These are phyloP conservation scores for Raffaelea albimanens DNA, from an alignment of 2,329 filamentous ascomycete genomes.

Conservation along the genomic window DNA sequence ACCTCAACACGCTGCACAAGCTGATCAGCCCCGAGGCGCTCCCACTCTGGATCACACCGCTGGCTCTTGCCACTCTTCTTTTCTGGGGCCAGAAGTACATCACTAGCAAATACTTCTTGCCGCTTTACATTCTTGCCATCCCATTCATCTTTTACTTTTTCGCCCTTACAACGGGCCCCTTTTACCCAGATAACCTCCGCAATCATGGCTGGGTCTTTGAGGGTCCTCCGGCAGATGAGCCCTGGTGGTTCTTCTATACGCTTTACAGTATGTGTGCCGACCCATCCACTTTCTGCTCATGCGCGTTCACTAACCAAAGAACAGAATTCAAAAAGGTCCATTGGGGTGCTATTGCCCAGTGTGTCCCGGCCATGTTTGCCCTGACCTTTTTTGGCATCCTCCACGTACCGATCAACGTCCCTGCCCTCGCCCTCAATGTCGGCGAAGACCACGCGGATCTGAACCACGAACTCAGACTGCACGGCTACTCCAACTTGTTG, in stretches of 20 bases:
- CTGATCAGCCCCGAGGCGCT: slow-evolving; percentile 67
- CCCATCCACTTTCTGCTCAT: too few species aligned
- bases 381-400: slow-evolving; percentile 95
- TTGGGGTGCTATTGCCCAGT: slow-evolving; percentile 74
- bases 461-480: slow-evolving; percentile 82
- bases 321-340: slow-evolving; percentile 77
- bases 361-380: slow-evolving; percentile 89
- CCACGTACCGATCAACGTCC: slow-evolving; percentile 96
- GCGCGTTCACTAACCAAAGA: too few species aligned
- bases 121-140: slow-evolving; percentile 74
- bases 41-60: slow-evolving; percentile 72
- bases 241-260: slow-evolving; percentile 97
- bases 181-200: slow-evolving; percentile 60
- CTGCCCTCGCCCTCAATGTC: slow-evolving; percentile 79
- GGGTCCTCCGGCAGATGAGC: slow-evolving; percentile 71
- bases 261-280: slow-evolving; percentile 83
- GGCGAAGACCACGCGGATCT: slow-evolving; percentile 89
- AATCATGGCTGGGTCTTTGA: slow-evolving; percentile 83
- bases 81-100: slow-evolving; percentile 68
- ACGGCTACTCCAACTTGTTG: slow-evolving; percentile 85
- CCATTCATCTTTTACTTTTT: slow-evolving; percentile 71
- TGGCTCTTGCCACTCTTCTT: slow-evolving; percentile 65
- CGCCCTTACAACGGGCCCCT: slow-evolving; percentile 56
- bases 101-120: slow-evolving; percentile 76
- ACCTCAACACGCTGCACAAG: slow-evolving; percentile 64